A percentile compares a stretch with the other conserved stretches of the same genome.
Evolutionary conservation across 768 basidiomycete species (phyloP).

Genomic region (Tulasnella sp.): DNA sequence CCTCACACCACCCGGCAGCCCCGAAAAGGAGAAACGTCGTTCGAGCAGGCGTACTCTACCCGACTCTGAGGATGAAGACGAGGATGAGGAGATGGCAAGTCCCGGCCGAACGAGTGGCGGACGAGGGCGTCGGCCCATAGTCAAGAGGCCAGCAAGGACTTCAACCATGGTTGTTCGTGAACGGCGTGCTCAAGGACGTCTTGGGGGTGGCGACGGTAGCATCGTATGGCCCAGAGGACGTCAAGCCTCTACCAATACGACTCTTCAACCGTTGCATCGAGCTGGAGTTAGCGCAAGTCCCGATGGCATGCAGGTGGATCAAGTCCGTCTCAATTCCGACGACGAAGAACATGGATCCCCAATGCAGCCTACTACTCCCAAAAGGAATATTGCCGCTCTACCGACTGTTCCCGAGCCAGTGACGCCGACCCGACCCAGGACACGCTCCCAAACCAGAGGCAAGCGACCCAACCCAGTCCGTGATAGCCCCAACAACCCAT

Average conservation of each 20-base stretch:
- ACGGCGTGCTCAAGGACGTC: constrained; percentile 8
- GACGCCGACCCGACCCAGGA: constrained; percentile 2
- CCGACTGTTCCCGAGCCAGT: constrained; percentile 1
- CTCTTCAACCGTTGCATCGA: not conserved
- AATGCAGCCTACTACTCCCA: not conserved
- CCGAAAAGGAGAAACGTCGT: constrained; percentile 39
- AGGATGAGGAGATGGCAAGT: constrained; percentile 21
- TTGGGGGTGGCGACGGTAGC: not conserved
- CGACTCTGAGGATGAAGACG: constrained; percentile 25
- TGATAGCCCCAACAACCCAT: constrained; percentile 67
- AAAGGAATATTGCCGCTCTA: not conserved
- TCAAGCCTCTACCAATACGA: not conserved
- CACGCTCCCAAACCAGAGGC: not conserved
- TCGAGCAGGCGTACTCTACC: constrained; percentile 32
- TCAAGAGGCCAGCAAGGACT: not conserved
- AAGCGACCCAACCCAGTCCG: constrained; percentile 32
- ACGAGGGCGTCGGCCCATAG: not conserved
- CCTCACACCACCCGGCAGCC: constrained; percentile 59
- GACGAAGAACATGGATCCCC: not conserved
- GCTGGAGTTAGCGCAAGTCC: not conserved
- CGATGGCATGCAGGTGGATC: constrained; percentile 9
- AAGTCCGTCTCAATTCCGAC: constrained; percentile 7
- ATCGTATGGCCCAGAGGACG: not conserved
- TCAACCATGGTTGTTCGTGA: not conserved
- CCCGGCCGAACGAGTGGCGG: constrained; percentile 2